Percentiles rank a stretch among this genome's conserved stretches.
Conservation (phyloP, 78 protist species). For the Trichosphaerium sp. region DNA sequence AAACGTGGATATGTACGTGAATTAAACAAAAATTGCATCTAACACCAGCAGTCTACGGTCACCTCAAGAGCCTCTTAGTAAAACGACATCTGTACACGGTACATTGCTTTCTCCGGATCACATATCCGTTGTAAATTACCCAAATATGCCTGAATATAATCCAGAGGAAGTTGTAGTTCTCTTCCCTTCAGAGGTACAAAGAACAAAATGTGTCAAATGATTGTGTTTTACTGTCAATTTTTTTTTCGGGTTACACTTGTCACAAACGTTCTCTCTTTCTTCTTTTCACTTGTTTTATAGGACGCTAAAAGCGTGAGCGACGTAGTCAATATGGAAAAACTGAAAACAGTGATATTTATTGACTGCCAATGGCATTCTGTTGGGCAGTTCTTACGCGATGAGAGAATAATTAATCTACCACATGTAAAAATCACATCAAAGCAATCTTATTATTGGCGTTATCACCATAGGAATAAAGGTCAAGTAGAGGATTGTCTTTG, state of each 20-base stretch:
- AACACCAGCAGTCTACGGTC: slow-evolving; percentile 29
- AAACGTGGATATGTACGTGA: no score
- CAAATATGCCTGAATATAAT: slow-evolving; percentile 35
- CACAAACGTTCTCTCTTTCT: neutral
- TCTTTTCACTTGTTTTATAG: neutral
- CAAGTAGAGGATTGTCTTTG: slow-evolving; percentile 23
- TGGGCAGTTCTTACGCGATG: slow-evolving; percentile 9
- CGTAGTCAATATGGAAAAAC: slow-evolving; percentile 4
- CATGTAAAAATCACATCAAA: slow-evolving; percentile 30
- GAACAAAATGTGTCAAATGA: no score
- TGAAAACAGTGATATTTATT: slow-evolving; percentile 26
- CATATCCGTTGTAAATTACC: slow-evolving; percentile 24
- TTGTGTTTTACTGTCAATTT: no score
- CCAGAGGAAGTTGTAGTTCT: slow-evolving; percentile 22
- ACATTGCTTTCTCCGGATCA: slow-evolving; percentile 26
- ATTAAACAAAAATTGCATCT: no score
- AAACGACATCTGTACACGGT: slow-evolving; percentile 44
- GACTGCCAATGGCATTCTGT: slow-evolving; percentile 51
- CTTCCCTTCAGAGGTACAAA: slow-evolving; percentile 20
- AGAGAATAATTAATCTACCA: neutral
- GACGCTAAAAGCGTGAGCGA: slow-evolving; percentile 15
- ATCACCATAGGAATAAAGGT: no score
- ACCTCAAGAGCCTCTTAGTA: slow-evolving; percentile 45
- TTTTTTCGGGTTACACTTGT: neutral
- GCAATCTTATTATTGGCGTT: slow-evolving; percentile 47